Evolutionary conservation across 1,284 basidiomycete species (phyloP).

Genomic region (Vanrija pseudolonga): DNA sequence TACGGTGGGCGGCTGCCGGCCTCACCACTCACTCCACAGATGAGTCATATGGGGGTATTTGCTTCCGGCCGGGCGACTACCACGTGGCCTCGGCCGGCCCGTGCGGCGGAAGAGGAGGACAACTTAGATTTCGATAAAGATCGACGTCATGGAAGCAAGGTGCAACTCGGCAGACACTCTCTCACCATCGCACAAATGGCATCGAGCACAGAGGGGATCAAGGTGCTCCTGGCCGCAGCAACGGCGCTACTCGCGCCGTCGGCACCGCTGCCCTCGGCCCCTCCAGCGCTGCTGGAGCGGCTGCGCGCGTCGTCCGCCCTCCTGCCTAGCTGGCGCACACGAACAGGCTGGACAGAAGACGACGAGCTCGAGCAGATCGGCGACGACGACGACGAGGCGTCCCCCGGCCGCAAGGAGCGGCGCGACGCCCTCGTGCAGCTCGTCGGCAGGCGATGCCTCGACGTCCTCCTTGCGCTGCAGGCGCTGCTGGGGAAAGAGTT

Average conservation of each 20-base stretch:
- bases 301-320: conserved; percentile 19
- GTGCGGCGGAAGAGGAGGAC: no score
- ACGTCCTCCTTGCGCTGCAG: conserved; percentile 27
- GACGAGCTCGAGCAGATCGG: conserved; percentile 10
- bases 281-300: conserved; percentile 19
- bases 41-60: no score
- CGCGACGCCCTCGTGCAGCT: conserved; percentile 5
- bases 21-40: no score
- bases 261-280: conserved; percentile 28
- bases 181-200: no score
- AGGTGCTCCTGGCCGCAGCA: conserved; percentile 22
- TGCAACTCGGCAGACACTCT: no score
- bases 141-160: no score
- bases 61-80: no score
- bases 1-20: no score
- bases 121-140: no score
- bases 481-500: conserved; percentile 28
- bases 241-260: conserved; percentile 33
- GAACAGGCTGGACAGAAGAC: conserved; percentile 4
- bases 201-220: not conserved
- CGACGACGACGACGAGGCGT: conserved; percentile 4
- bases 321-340: conserved; percentile 9
- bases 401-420: not conserved
- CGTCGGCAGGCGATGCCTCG: conserved; percentile 27
- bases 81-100: no score